Evolutionary conservation across 768 basidiomycete genomes (phyloP).

Genomic region (Strobilomyces dryophilus): DNA sequence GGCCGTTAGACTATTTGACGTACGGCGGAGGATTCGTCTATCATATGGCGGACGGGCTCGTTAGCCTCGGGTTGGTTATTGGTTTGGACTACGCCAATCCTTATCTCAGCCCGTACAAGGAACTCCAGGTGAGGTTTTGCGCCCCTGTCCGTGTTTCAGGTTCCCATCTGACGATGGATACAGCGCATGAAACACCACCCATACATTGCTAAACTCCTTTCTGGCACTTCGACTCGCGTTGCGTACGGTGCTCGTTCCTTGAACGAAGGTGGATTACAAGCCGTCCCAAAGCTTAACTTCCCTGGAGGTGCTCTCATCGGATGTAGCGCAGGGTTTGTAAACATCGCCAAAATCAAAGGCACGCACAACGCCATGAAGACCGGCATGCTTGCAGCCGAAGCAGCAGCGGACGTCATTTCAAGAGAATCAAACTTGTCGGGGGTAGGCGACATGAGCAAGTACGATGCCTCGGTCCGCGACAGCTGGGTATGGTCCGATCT

Average conservation of each 20-base stretch:
- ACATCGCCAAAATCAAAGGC: conserved; percentile 97
- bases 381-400: conserved; percentile 94
- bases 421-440: conserved; percentile 16
- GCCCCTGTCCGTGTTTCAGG: background rate
- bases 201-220: conserved; percentile 77
- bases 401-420: conserved; percentile 63
- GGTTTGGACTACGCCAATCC: conserved; percentile 96
- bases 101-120: conserved; percentile 85
- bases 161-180: conserved; percentile 3
- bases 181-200: conserved; percentile 96
- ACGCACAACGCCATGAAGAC: conserved; percentile 99
- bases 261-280: conserved; percentile 93
- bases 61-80: conserved; percentile 87
- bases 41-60: conserved; percentile 90
- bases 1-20: conserved; percentile 79
- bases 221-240: conserved; percentile 66
- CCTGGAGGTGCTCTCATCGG: conserved; percentile 95
- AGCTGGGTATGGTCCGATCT: conserved; percentile 89
- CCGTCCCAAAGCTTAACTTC: conserved; percentile 80
- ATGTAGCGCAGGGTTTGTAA: conserved; percentile 94
- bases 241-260: conserved; percentile 88
- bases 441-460: conserved; percentile 63
- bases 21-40: conserved; percentile 91
- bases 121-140: conserved; percentile 69
- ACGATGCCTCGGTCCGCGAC: conserved; percentile 61